Conservation (phyloP, 1,284 basidiomycete genomes). For the Irpex sp. region DNA sequence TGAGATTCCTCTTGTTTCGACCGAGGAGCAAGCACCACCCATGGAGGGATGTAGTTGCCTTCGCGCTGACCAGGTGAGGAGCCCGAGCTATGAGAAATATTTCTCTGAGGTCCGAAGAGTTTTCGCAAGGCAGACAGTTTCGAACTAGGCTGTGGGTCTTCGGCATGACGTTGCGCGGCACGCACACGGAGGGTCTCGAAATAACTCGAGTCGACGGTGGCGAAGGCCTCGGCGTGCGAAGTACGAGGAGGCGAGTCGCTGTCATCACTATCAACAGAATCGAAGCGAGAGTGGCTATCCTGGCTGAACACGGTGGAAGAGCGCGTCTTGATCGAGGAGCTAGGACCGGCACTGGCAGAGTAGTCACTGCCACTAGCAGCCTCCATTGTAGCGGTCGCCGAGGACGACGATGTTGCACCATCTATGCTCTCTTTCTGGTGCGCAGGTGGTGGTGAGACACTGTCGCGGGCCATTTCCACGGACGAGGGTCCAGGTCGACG, state of each 20-base stretch:
- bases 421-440: not conserved
- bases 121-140: conserved; percentile 18
- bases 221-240: conserved; percentile 71
- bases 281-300: conserved; percentile 2
- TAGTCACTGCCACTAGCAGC: not conserved
- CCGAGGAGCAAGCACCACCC: conserved; percentile 62
- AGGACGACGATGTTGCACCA: not conserved
- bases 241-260: conserved; percentile 45
- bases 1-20: conserved; percentile 63
- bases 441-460: not conserved
- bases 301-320: conserved; percentile 7
- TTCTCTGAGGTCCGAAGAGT: conserved; percentile 23
- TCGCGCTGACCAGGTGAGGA: conserved; percentile 20
- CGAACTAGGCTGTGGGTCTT: conserved; percentile 21
- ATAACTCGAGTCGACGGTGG: conserved; percentile 58
- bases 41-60: conserved; percentile 48
- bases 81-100: conserved; percentile 13
- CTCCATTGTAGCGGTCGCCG: not conserved
- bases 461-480: not conserved
- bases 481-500: conserved; percentile 11
- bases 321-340: not conserved
- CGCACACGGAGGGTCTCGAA: conserved; percentile 46
- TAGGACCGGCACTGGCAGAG: not conserved
- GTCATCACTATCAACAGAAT: conserved; percentile 33
- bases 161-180: conserved; percentile 22